Evolutionary conservation across 75 land plant genomes (phyloP).

Genomic region (Isoetes taiwanensis): DNA sequence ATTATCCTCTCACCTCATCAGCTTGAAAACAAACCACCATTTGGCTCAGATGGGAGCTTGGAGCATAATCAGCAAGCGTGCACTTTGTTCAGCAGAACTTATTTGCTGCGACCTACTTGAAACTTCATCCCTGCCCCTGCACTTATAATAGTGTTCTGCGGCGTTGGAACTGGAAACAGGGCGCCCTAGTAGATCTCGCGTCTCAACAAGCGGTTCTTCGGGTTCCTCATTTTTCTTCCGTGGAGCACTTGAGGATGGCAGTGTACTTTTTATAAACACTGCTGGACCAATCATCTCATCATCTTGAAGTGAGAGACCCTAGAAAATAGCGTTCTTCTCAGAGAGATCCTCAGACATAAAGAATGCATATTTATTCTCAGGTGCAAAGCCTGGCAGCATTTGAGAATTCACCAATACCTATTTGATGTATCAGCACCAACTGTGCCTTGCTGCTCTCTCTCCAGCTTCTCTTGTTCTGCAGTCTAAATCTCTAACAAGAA

Average conservation of each 20-base stretch:
- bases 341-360: too few relatives aligned
- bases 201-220: background rate
- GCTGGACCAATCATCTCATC: too few relatives aligned
- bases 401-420: too few relatives aligned
- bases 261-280: too few relatives aligned
- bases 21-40: background rate
- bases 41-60: background rate
- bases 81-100: background rate
- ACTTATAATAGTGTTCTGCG: background rate
- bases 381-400: too few relatives aligned
- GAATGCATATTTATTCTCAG: too few relatives aligned
- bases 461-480: slow-evolving; percentile 57
- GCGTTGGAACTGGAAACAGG: too few relatives aligned
- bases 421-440: too few relatives aligned
- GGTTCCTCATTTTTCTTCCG: background rate
- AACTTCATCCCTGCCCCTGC: background rate
- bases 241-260: background rate
- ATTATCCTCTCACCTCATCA: slow-evolving; percentile 3
- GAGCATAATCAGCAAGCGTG: background rate
- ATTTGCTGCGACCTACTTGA: background rate
- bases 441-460: slow-evolving; percentile 21
- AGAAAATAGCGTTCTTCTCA: too few relatives aligned
- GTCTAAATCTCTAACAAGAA: slow-evolving; percentile 26
- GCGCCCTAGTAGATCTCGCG: too few relatives aligned
- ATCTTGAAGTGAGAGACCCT: too few relatives aligned